A percentile compares a stretch with the other conserved stretches of the same genome.
Evolutionary conservation across 306 rosid genomes (phyloP).

Genomic region (Quillaja saponaria): DNA sequence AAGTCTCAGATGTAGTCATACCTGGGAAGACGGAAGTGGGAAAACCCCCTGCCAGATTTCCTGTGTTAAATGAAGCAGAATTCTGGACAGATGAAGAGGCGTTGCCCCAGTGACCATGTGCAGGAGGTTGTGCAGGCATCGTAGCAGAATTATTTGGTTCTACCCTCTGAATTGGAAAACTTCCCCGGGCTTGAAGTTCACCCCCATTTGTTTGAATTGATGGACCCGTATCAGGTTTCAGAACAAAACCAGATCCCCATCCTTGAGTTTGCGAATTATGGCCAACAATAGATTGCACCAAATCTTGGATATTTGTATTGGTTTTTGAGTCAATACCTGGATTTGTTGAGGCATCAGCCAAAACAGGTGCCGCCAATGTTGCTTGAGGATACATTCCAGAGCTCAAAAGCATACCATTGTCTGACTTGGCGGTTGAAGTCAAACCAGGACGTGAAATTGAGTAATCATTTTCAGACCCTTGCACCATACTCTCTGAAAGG

Average conservation of each 20-base stretch:
- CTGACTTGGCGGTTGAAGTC: slow-evolving; percentile 32
- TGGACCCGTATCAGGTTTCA: slow-evolving; percentile 44
- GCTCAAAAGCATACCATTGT: slow-evolving; percentile 31
- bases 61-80: slow-evolving; percentile 48
- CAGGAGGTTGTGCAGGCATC: slow-evolving; percentile 54
- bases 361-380: slow-evolving; percentile 34
- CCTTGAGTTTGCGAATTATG: slow-evolving; percentile 53
- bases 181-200: slow-evolving; percentile 55
- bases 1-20: slow-evolving; percentile 54
- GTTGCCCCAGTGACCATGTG: slow-evolving; percentile 66
- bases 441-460: slow-evolving; percentile 40
- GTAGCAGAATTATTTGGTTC: slow-evolving; percentile 55
- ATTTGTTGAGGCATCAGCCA: slow-evolving; percentile 37
- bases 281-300: slow-evolving; percentile 48
- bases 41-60: slow-evolving; percentile 53
- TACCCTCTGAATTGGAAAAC: slow-evolving; percentile 45
- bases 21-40: slow-evolving; percentile 42
- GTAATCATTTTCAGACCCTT: slow-evolving; percentile 40
- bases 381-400: slow-evolving; percentile 50
- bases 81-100: slow-evolving; percentile 53
- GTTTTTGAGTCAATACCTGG: slow-evolving; percentile 52
- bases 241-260: slow-evolving; percentile 52
- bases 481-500: slow-evolving; percentile 36
- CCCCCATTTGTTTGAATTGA: slow-evolving; percentile 38
- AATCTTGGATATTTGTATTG: slow-evolving; percentile 60